These are phyloP conservation scores for Zopfochytrium polystomum DNA, from an alignment of 371 early-diverging fungal species.

Conservation along the genomic window DNA sequence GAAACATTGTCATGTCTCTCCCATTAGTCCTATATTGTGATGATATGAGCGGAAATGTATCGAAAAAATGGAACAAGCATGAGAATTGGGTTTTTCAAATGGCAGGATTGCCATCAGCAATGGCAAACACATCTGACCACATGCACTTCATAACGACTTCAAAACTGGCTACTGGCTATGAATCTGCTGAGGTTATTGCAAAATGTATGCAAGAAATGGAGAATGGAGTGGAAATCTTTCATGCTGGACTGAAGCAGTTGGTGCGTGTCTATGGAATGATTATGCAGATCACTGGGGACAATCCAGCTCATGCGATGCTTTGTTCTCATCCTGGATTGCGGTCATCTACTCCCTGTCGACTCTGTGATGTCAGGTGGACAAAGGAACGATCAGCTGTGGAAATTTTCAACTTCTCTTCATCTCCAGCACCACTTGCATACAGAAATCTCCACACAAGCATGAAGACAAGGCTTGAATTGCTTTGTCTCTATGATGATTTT, in stretches of 20 bases:
- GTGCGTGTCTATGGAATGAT: neutral
- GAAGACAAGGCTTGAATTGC: neutral
- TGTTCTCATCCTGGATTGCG: neutral
- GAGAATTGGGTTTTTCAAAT: neutral
- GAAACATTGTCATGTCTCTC: neutral
- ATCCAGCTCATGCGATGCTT: slow-evolving; percentile 2
- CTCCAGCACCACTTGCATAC: neutral
- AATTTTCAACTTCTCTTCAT: neutral
- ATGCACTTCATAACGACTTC: slow-evolving; percentile 1
- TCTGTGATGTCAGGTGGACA: slow-evolving; percentile 6
- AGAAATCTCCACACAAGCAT: neutral
- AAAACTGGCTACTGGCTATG: neutral
- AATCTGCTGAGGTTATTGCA: neutral
- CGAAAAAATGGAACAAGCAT: slow-evolving; percentile 8
- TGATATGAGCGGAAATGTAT: slow-evolving; percentile 8
- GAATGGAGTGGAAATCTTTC: neutral
- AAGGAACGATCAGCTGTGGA: too few species aligned
- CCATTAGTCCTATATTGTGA: neutral
- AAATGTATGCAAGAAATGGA: neutral
- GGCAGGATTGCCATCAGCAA: neutral
- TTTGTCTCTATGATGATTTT: neutral
- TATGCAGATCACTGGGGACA: slow-evolving; percentile 3
- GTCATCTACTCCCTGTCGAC: neutral
- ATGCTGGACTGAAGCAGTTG: neutral
- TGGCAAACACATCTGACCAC: neutral